These are phyloP conservation scores for Noccaea caerulescens DNA, from an alignment of 345 rosid genomes.

Conservation along the genomic window DNA sequence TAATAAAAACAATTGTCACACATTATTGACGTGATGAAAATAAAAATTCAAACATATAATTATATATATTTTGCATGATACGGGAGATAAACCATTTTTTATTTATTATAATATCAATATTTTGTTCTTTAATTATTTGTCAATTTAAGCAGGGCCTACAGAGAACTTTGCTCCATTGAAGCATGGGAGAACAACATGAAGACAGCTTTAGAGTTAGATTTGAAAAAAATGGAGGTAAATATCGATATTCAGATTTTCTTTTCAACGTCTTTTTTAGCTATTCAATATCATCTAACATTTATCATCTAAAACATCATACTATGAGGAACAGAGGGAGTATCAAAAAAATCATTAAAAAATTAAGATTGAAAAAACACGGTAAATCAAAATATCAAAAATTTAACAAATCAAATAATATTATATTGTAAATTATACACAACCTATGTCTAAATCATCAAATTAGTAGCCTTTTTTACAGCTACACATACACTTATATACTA, in stretches of 20 bases:
- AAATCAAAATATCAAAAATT: no score
- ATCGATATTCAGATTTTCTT: no score
- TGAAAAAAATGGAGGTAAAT: slow-evolving; percentile 60
- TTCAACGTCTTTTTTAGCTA: no score
- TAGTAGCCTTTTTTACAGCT: background rate
- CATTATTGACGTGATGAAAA: background rate
- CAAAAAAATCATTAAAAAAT: no score
- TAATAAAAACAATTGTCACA: background rate
- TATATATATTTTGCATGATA: background rate
- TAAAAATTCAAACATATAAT: background rate
- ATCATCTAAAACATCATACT: no score
- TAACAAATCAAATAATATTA: no score
- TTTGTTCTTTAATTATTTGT: background rate
- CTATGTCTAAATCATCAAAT: background rate
- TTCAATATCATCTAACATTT: no score
- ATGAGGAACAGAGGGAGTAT: no score
- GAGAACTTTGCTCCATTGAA: slow-evolving; percentile 54
- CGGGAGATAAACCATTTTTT: background rate
- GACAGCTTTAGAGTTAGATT: slow-evolving; percentile 55
- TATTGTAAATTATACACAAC: background rate
- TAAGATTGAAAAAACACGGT: no score
- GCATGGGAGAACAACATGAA: slow-evolving; percentile 71
- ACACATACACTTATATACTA: background rate
- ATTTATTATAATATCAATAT: background rate
- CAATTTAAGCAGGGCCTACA: slow-evolving; percentile 55